Conservation (phyloP, 78 protist genomes). For the Parvularia atlantis region DNA sequence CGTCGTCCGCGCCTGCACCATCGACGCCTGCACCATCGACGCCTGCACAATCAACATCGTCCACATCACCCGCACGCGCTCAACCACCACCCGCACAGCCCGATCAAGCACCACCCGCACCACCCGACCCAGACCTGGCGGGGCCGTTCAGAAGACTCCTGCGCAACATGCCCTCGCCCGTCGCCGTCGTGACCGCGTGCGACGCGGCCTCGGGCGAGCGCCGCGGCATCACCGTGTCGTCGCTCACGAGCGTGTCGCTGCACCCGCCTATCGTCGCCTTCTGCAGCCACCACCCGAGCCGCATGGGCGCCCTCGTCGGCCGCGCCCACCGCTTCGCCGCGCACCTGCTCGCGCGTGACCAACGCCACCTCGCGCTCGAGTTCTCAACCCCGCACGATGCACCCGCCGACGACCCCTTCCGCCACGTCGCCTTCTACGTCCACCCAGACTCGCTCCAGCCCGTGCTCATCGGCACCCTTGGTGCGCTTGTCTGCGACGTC, state of each 20-base stretch:
- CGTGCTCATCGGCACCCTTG: not conserved
- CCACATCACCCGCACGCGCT: too few relatives aligned
- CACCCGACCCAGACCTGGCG: too few relatives aligned
- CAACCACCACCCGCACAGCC: too few relatives aligned
- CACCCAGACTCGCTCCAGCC: not conserved
- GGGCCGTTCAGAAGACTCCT: too few relatives aligned
- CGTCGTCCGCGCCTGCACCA: too few relatives aligned
- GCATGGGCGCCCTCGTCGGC: not conserved
- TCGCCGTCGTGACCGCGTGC: too few relatives aligned
- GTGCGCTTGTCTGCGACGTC: not conserved
- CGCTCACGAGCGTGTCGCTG: conserved; percentile 1
- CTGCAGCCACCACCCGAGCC: not conserved
- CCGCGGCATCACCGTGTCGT: not conserved
- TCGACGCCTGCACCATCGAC: too few relatives aligned
- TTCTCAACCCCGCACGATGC: not conserved
- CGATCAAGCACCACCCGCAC: too few relatives aligned
- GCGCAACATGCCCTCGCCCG: too few relatives aligned
- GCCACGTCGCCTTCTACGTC: not conserved
- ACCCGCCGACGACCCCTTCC: not conserved
- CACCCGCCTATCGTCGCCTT: not conserved
- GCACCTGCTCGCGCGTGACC: not conserved
- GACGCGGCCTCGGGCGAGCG: too few relatives aligned
- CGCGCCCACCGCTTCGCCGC: not conserved
- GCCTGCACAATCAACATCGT: too few relatives aligned
- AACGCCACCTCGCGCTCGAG: not conserved